A percentile compares a stretch with the other conserved stretches of the same genome.
phyloP scores from a whole-genome alignment of 441 rosid species.

The Populus hybrid region DNA sequence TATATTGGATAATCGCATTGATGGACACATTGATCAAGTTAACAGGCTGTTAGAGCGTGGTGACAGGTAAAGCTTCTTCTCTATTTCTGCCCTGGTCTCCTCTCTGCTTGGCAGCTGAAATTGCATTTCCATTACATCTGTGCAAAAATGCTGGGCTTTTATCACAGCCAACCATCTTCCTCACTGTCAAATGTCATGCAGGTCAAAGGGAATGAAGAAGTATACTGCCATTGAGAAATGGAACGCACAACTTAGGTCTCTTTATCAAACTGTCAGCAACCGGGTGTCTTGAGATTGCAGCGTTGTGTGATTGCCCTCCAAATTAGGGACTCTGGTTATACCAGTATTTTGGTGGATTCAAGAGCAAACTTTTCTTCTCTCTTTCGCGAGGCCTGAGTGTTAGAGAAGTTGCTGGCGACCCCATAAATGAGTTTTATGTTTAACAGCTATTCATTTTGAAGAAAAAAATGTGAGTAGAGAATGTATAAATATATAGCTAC shows the following conservation, averaged over 20 bases:
- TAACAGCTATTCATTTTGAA: slow-evolving; percentile 1
- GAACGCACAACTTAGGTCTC: slow-evolving; percentile 86
- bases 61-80: slow-evolving; percentile 51
- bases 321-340: slow-evolving; percentile 4
- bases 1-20: slow-evolving; percentile 88
- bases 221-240: slow-evolving; percentile 90
- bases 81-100: neutral
- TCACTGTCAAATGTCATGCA: slow-evolving; percentile 26
- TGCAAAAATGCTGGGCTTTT: neutral
- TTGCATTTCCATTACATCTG: neutral
- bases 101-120: neutral
- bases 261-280: slow-evolving; percentile 62
- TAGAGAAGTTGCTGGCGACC: slow-evolving; percentile 12
- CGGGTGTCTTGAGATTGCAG: slow-evolving; percentile 52
- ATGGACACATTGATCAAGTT: slow-evolving; percentile 97
- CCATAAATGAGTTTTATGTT: neutral
- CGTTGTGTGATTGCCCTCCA: neutral
- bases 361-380: neutral
- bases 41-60: slow-evolving; percentile 90
- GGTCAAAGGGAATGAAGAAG: slow-evolving; percentile 94
- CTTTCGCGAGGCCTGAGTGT: neutral
- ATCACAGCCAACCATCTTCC: neutral
- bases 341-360: neutral
- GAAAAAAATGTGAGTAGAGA: neutral
- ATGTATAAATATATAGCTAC: slow-evolving; percentile 10